Conservation (phyloP, 768 basidiomycete species). For the Auricularia cornea region DNA sequence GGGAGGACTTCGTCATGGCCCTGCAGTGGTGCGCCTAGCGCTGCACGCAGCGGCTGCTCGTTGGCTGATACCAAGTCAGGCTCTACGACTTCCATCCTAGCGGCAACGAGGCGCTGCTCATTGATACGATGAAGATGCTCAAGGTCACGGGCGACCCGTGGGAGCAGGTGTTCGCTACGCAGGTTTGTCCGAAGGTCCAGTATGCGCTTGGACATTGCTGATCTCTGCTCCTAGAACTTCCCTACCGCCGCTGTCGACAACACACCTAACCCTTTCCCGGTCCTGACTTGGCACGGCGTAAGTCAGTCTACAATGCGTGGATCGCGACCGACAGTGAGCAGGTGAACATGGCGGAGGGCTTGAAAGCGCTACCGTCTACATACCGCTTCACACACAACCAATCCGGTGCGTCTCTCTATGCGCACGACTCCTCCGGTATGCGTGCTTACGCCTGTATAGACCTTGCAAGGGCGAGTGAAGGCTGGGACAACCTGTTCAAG, state of each 20-base stretch:
- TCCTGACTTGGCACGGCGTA: constrained; percentile 27
- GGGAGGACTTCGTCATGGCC: constrained; percentile 50
- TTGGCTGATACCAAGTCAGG: constrained; percentile 21
- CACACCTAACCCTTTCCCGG: constrained; percentile 38
- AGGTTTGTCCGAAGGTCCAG: constrained; percentile 21
- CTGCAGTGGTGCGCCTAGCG: constrained; percentile 41
- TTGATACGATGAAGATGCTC: constrained; percentile 46
- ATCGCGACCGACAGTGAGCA: constrained; percentile 33
- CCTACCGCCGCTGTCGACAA: constrained; percentile 34
- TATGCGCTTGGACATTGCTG: background rate
- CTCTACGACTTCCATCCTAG: constrained; percentile 46
- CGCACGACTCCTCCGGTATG: too few species aligned
- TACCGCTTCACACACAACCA: constrained; percentile 50
- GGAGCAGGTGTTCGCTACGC: constrained; percentile 42
- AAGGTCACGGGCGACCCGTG: constrained; percentile 47
- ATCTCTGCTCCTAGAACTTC: constrained; percentile 29
- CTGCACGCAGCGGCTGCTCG: background rate
- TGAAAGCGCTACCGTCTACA: constrained; percentile 46
- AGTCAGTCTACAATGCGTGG: background rate
- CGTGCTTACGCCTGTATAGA: too few species aligned
- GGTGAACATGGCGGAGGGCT: constrained; percentile 50
- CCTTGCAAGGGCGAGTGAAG: constrained; percentile 39
- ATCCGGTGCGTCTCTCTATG: constrained; percentile 41
- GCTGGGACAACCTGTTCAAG: constrained; percentile 49
- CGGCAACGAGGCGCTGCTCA: constrained; percentile 38